phyloP scores from a whole-genome alignment of 2,329 filamentous ascomycete genomes.

The Niveomyces coronatus region DNA sequence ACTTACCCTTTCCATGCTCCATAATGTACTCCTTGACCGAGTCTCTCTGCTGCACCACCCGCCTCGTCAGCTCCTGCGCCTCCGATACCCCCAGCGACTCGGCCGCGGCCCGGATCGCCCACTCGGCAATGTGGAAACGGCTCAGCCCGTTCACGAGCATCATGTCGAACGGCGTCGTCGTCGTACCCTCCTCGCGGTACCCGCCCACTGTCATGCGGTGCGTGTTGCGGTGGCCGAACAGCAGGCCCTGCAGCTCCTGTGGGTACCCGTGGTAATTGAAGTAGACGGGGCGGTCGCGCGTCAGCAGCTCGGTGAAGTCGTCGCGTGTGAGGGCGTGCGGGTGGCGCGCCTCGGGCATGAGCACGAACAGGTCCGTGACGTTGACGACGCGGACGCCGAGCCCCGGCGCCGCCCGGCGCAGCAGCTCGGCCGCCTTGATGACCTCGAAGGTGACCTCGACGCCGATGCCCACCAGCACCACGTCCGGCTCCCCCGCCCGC shows the following conservation, averaged over 20 bases:
- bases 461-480: slow-evolving; percentile 54
- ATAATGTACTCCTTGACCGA: neutral
- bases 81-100: slow-evolving; percentile 10
- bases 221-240: slow-evolving; percentile 45
- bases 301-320: slow-evolving; percentile 48
- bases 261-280: slow-evolving; percentile 62
- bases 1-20: neutral
- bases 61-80: neutral
- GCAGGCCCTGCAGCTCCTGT: slow-evolving; percentile 47
- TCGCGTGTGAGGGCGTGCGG: slow-evolving; percentile 45
- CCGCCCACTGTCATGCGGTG: slow-evolving; percentile 45
- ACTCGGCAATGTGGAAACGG: slow-evolving; percentile 47
- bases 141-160: slow-evolving; percentile 53
- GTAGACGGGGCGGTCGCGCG: slow-evolving; percentile 41
- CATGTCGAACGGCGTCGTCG: slow-evolving; percentile 61
- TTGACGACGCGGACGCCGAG: slow-evolving; percentile 53
- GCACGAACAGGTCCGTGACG: slow-evolving; percentile 55
- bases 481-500: slow-evolving; percentile 43
- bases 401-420: slow-evolving; percentile 37
- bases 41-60: neutral
- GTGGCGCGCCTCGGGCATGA: slow-evolving; percentile 43
- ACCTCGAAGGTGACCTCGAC: slow-evolving; percentile 58
- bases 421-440: slow-evolving; percentile 46
- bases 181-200: slow-evolving; percentile 56
- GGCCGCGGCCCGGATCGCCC: slow-evolving; percentile 39